Evolutionary conservation across 176 grass and related monocot genomes (phyloP).

Genomic region (Oryza rufipogon): DNA sequence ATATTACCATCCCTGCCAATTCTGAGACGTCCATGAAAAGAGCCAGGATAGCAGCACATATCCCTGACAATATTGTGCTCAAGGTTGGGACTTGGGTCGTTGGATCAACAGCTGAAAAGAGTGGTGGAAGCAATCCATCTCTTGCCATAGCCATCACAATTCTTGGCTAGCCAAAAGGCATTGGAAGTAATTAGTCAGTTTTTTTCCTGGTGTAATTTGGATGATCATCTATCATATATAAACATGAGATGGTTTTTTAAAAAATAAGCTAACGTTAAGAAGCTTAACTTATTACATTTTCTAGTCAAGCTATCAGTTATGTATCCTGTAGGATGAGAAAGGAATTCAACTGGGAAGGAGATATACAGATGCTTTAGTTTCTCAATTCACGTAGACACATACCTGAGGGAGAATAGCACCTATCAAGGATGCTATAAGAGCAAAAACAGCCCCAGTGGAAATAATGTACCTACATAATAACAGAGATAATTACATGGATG

Average conservation of each 20-base stretch:
- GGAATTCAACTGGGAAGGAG: not conserved
- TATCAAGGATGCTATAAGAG: conserved; percentile 76
- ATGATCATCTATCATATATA: conserved; percentile 4
- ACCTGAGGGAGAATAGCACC: conserved; percentile 92
- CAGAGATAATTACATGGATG: conserved; percentile 24
- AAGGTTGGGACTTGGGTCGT: conserved; percentile 78
- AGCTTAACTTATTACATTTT: conserved; percentile 21
- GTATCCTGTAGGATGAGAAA: not conserved
- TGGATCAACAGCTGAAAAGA: conserved; percentile 68
- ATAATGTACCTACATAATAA: conserved; percentile 69
- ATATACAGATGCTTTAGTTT: not conserved
- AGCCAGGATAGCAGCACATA: conserved; percentile 63
- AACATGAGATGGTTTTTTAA: conserved; percentile 13
- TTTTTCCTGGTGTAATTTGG: conserved; percentile 19
- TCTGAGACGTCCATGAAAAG: conserved; percentile 96
- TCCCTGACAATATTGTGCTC: conserved; percentile 77
- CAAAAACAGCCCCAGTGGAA: conserved; percentile 81
- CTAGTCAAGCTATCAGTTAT: not conserved
- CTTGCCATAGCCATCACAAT: conserved; percentile 98
- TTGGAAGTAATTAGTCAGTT: conserved; percentile 21
- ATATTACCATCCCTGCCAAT: conserved; percentile 81
- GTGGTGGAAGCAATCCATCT: conserved; percentile 75
- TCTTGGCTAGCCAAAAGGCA: conserved; percentile 69
- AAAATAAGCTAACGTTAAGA: not conserved
- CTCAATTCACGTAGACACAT: conserved; percentile 25